These are phyloP conservation scores for Claviceps digitariae DNA, from an alignment of 2,329 filamentous ascomycete genomes.

Conservation along the genomic window DNA sequence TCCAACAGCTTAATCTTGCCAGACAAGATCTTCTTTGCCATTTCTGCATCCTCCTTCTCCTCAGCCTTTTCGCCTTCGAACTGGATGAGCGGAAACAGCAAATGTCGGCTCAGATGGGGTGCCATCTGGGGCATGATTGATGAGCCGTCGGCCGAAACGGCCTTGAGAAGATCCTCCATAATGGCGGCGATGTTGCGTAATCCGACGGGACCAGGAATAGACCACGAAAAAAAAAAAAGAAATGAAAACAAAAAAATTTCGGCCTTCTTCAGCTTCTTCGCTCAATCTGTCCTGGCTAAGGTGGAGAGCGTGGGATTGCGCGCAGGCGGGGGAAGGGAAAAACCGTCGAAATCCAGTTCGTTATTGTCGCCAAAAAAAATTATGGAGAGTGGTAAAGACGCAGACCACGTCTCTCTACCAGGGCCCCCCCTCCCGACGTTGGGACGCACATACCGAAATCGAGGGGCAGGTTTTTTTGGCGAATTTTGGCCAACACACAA, in stretches of 20 bases:
- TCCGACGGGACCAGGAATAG: background rate
- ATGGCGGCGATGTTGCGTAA: conserved; percentile 7
- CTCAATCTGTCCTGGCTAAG: background rate
- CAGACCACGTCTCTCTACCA: background rate
- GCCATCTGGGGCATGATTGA: conserved; percentile 82
- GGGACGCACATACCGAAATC: conserved; percentile 15
- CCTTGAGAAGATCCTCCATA: conserved; percentile 31
- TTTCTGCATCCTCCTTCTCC: conserved; percentile 47
- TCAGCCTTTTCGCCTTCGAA: conserved; percentile 75
- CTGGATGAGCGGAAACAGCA: conserved; percentile 93
- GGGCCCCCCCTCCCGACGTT: conserved; percentile 4
- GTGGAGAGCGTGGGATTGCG: background rate
- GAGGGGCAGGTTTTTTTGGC: conserved; percentile 28
- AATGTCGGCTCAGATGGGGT: conserved; percentile 83
- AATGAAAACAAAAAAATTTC: background rate
- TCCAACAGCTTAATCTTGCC: conserved; percentile 91
- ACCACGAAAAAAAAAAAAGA: too few relatives aligned
- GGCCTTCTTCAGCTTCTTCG: background rate
- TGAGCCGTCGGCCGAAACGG: conserved; percentile 53
- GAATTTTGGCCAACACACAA: conserved; percentile 26
- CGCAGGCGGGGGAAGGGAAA: background rate
- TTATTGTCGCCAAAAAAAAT: conserved; percentile 2
- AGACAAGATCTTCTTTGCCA: conserved; percentile 58
- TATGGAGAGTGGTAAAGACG: conserved; percentile 4
- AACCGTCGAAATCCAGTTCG: conserved; percentile 2